Percentiles rank a stretch among this genome's conserved stretches.
Evolutionary conservation across 169 alveolate species (phyloP).

Genomic region (Eimeria sp.): DNA sequence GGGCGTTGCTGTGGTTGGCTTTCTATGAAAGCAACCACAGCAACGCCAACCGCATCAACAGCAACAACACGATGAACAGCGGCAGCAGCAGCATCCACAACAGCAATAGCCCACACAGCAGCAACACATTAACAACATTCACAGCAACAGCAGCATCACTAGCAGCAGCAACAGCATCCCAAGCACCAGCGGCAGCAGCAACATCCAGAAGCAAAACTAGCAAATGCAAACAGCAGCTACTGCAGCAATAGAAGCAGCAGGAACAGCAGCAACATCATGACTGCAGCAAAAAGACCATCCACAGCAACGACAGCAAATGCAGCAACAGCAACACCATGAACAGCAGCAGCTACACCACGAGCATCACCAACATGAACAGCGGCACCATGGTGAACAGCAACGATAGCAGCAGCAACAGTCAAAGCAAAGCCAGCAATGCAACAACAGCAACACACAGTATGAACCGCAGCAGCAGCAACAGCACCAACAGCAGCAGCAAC

Average conservation of each 20-base stretch:
- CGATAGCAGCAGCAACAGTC: neutral
- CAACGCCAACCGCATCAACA: neutral
- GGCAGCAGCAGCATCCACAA: no score
- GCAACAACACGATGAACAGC: neutral
- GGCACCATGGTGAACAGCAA: neutral
- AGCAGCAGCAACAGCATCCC: neutral
- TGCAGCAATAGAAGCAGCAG: conserved; percentile 22
- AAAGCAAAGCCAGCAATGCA: neutral
- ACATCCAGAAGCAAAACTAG: neutral
- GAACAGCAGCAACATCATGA: no score
- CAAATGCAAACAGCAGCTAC: neutral
- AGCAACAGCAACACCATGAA: neutral
- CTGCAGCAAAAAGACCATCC: no score
- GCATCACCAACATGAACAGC: neutral
- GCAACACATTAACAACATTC: neutral
- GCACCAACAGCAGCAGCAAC: conserved; percentile 53
- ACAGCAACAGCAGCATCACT: neutral
- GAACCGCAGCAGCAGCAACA: conserved; percentile 32
- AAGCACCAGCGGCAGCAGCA: neutral
- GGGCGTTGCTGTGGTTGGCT: no score
- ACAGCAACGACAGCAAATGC: conserved; percentile 6
- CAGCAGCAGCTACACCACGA: conserved; percentile 1
- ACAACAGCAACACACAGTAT: conserved; percentile 16
- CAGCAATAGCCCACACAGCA: neutral
- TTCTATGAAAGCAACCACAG: neutral